These are phyloP conservation scores for Ilyonectria sp. DNA, from an alignment of 2,329 filamentous ascomycete species.

Conservation along the genomic window DNA sequence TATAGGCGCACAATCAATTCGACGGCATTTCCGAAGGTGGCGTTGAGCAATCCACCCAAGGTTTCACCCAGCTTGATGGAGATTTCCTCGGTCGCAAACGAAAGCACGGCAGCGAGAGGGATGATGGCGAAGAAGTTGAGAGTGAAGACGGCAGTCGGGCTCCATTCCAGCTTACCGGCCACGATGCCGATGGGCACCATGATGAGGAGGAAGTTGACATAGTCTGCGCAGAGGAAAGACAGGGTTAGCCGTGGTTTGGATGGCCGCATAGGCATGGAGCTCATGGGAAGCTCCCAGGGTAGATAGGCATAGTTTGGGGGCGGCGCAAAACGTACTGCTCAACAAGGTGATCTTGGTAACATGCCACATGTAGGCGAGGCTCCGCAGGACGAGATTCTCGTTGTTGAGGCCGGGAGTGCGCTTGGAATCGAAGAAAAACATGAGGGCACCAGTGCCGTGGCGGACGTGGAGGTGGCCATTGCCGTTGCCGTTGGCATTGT, in stretches of 20 bases:
- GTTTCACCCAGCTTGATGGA: slow-evolving; percentile 81
- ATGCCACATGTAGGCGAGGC: slow-evolving; percentile 67
- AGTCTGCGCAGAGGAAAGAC: slow-evolving; percentile 56
- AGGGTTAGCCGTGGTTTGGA: slow-evolving; percentile 24
- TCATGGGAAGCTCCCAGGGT: not conserved
- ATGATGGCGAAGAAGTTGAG: slow-evolving; percentile 88
- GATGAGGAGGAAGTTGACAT: slow-evolving; percentile 80
- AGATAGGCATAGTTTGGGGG: slow-evolving; percentile 1
- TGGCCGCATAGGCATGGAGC: not conserved
- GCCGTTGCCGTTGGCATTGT: slow-evolving; percentile 32
- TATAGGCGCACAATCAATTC: slow-evolving; percentile 77
- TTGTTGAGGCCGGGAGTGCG: slow-evolving; percentile 68
- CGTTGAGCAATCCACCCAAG: slow-evolving; percentile 81
- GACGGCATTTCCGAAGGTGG: slow-evolving; percentile 85
- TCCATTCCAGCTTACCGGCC: slow-evolving; percentile 74
- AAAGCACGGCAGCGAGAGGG: slow-evolving; percentile 80
- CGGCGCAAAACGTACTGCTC: slow-evolving; percentile 65
- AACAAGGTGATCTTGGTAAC: slow-evolving; percentile 70
- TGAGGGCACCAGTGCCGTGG: slow-evolving; percentile 41
- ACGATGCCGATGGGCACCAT: slow-evolving; percentile 82
- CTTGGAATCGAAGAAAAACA: slow-evolving; percentile 65
- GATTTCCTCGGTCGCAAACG: slow-evolving; percentile 85
- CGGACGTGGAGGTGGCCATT: slow-evolving; percentile 45
- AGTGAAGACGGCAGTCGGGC: slow-evolving; percentile 78
- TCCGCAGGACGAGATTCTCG: slow-evolving; percentile 61